Evolutionary conservation across 192 early-diverging fungal genomes (phyloP), one percentile per base, ranked within the genome.

Genomic region (Entrophospora sp.): DNA sequence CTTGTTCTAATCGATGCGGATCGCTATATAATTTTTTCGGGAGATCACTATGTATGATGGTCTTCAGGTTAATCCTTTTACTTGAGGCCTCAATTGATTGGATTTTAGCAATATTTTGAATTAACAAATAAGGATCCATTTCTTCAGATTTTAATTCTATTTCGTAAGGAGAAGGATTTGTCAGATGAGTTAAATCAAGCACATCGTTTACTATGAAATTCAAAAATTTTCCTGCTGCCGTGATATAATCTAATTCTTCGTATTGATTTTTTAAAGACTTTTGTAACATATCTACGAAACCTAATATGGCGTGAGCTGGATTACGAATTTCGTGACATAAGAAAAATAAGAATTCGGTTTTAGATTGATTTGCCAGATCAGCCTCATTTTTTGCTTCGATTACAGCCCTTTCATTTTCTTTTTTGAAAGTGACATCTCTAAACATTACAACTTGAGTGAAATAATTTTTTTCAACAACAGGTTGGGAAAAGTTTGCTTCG

Each of bases 261-360:
- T 20, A 38, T 45, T 40, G 38, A 9, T 40, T 43, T 25, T 28
- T 37, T 2, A 44, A n/a, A n/a, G 59, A 61, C 14, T 61, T 45
- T 27, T 22, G 10, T 13, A 61, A 31, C 59, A 61, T 61, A 20
- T 40, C 36, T 6, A 43, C 59, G n/a, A 61, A 45, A 3, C 43
- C 43, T 6, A 45, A 44, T 22, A 61, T 61, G 3, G 59, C 59
- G 30, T 61, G 59, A 28, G n/a, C 20, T 25, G 59, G 59, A 9
- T 61, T 61, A 13, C 59, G 59, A 14, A 61, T 61, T 43, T 61
- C 38, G 20, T 61, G 34, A 45, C 32, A 61, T 44, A 45, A 45
- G 18, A 61, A 61, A 28, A 53, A 53, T 3, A 53, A 30, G 28
- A 53, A 53, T 14, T 53, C 51, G 2, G 51, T 53, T 53, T 53